A percentile compares a stretch with the other conserved stretches of the same genome.
These are phyloP conservation scores for Penicillium corylophilum DNA, from an alignment of 2,329 filamentous ascomycete genomes.

Conservation along the genomic window DNA sequence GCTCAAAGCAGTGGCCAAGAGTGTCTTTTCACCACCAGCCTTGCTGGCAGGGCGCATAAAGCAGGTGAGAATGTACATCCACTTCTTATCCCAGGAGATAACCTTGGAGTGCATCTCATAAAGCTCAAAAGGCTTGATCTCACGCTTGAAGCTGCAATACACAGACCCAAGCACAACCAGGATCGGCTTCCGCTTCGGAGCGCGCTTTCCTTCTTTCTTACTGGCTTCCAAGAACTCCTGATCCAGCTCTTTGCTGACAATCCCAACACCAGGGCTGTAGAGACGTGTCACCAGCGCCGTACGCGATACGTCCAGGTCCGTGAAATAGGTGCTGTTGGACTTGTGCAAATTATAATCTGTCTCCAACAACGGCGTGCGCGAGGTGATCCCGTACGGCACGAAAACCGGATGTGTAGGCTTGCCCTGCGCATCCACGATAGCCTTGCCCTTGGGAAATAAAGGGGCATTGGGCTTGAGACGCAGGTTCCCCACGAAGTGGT, in stretches of 20 bases:
- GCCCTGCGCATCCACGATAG: conserved; percentile 33
- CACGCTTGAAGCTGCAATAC: conserved; percentile 69
- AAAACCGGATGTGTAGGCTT: conserved; percentile 63
- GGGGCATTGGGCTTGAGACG: conserved; percentile 50
- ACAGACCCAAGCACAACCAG: conserved; percentile 71
- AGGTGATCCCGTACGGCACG: conserved; percentile 65
- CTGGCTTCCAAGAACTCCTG: conserved; percentile 50
- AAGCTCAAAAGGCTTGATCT: conserved; percentile 66
- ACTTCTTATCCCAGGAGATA: conserved; percentile 76
- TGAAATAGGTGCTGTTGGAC: conserved; percentile 81
- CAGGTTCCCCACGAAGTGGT: conserved; percentile 57
- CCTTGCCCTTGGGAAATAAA: conserved; percentile 43
- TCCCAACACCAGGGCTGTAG: conserved; percentile 57
- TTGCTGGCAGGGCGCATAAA: conserved; percentile 58
- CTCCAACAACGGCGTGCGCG: conserved; percentile 69
- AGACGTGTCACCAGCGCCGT: conserved; percentile 75
- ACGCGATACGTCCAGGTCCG: conserved; percentile 79
- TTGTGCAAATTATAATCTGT: conserved; percentile 87
- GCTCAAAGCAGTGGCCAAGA: conserved; percentile 70
- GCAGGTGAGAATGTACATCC: conserved; percentile 73
- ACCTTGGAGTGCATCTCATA: conserved; percentile 75
- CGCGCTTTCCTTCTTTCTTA: conserved; percentile 53
- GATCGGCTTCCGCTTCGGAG: conserved; percentile 52
- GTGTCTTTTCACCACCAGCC: conserved; percentile 57
- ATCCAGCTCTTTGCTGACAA: conserved; percentile 54